Percentiles rank a stretch among this genome's conserved stretches.
Evolutionary conservation across 257 asterid genomes (phyloP).

Genomic region (Nicotiana noctiflora): DNA sequence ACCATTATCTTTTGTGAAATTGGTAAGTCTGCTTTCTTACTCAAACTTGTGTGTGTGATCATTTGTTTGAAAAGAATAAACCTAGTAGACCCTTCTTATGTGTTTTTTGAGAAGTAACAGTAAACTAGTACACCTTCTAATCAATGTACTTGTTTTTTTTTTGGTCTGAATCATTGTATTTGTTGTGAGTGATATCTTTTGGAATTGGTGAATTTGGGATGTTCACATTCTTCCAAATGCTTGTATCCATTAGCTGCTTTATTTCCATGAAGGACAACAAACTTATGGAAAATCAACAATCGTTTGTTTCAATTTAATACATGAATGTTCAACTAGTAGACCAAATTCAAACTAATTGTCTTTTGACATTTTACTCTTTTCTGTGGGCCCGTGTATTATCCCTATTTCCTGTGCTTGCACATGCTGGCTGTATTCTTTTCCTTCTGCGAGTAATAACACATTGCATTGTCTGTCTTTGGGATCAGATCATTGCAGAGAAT

Average conservation of each 20-base stretch:
- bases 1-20: not conserved
- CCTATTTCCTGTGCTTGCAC: not conserved
- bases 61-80: not conserved
- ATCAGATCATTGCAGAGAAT: constrained; percentile 81
- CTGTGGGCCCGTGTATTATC: not conserved
- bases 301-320: not conserved
- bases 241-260: not conserved
- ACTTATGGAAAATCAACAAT: not conserved
- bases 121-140: not conserved
- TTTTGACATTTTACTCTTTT: not conserved
- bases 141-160: not conserved
- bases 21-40: not conserved
- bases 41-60: not conserved
- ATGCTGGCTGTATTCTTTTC: not conserved
- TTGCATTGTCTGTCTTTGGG: not conserved
- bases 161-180: not conserved
- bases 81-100: not conserved
- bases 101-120: no score
- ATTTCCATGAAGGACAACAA: not conserved
- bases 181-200: not conserved
- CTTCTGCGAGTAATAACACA: not conserved
- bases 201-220: not conserved
- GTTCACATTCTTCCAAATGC: not conserved
- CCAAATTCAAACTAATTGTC: not conserved
- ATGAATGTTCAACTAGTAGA: not conserved